These are phyloP conservation scores for Talaromyces sp. DNA, from an alignment of 2,329 filamentous ascomycete species.

Conservation along the genomic window DNA sequence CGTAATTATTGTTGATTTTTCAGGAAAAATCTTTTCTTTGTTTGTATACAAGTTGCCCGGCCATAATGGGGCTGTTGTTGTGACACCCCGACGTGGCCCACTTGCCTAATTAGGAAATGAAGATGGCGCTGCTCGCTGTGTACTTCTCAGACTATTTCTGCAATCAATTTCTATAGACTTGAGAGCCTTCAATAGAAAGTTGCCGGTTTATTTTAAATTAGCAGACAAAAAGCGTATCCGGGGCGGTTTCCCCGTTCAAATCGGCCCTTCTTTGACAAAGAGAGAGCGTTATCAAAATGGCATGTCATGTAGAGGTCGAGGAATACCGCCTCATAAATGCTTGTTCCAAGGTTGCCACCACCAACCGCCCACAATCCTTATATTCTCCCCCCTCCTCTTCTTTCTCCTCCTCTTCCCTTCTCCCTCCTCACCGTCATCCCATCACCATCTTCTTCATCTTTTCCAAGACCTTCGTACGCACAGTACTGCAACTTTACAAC, in stretches of 20 bases:
- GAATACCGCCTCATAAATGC: neutral
- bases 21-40: neutral
- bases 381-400: neutral
- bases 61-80: neutral
- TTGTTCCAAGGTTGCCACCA: neutral
- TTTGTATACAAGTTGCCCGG: neutral
- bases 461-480: neutral
- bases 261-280: neutral
- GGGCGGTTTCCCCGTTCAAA: neutral
- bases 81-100: neutral
- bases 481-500: neutral
- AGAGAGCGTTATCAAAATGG: neutral
- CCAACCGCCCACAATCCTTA: too few relatives aligned
- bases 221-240: neutral
- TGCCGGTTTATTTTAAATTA: neutral
- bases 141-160: neutral
- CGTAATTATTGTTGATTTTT: neutral
- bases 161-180: neutral
- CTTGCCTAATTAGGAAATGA: neutral
- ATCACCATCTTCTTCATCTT: neutral
- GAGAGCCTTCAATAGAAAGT: rapidly evolving
- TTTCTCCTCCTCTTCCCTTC: neutral
- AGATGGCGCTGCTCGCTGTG: neutral
- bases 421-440: neutral
- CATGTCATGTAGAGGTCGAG: neutral